Evolutionary conservation across 257 asterid species (phyloP), one percentile per base, ranked within the genome.

Genomic region (Lithospermum erythrorhizon): DNA sequence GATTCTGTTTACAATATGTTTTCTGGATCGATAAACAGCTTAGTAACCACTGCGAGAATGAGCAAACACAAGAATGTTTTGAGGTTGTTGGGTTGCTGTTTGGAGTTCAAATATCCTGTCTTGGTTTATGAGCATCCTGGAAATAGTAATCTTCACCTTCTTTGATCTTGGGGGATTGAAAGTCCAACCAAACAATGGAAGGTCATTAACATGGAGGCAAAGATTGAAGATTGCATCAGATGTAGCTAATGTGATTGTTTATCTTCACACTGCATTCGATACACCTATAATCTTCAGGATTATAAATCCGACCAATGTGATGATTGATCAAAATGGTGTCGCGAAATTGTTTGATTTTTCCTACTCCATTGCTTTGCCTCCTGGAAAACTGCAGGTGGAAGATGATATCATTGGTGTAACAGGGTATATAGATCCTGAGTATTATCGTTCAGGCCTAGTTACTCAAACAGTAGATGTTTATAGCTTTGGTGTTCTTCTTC

Each of bases 261-360:
- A 20, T 59, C 70, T 70, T 15, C 67, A 55, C 47, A 41, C 60
- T n/a, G 66, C 61, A 59, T 70, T 65, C 41, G 20, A 5, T 3
- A 53, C 69, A 8, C 72, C 65, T 35, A 62, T 66, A 17, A 37
- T 66, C 53, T 56, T 49, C 24, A 52, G 66, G 55, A 19, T 45
- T 63, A 25, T 66, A n/a, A 57, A 52, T 6, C 72, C 59, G 1
- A 1, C 0, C 13, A 72, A 57, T 5, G 27, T 71, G 35, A 57
- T 62, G 3, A 17, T 72, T 32, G 72, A 72, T 21, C 45, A 21
- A 21, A 10, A 1, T 18, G 63, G 65, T 10, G 23, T 41, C 30
- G 69, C 72, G 1, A 57, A 66, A 48, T 21, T 62, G 21, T 27
- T 62, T 4, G 23, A 57, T 22, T 57, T 71, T 22, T 71, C 76